A percentile compares a stretch with the other conserved stretches of the same genome.
phyloP scores from a whole-genome alignment of 1,139 yeast genomes.

The Meyerozyma smithsonii region DNA sequence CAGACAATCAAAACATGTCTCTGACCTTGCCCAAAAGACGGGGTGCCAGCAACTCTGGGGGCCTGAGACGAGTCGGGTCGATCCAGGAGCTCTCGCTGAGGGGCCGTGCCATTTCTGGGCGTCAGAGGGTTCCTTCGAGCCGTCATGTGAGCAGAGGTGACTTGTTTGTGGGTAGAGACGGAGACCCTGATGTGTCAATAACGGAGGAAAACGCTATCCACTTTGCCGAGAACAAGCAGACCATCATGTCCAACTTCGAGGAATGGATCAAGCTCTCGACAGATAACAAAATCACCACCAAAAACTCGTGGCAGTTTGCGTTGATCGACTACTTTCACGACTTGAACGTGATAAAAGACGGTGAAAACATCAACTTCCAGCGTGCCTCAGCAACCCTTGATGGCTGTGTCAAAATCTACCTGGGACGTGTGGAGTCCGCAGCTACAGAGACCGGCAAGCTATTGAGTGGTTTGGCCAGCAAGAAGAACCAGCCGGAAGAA shows the following conservation, averaged over 20 bases:
- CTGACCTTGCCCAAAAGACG: slow-evolving; percentile 2
- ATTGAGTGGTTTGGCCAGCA: slow-evolving; percentile 61
- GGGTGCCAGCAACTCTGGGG: neutral
- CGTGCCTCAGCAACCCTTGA: slow-evolving; percentile 77
- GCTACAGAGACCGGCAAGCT: slow-evolving; percentile 87
- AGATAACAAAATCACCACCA: slow-evolving; percentile 69
- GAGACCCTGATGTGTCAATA: neutral
- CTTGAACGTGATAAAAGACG: slow-evolving; percentile 53
- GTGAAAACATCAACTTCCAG: slow-evolving; percentile 67
- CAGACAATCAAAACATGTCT: slow-evolving; percentile 1
- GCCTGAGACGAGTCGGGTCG: neutral
- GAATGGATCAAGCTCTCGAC: slow-evolving; percentile 91
- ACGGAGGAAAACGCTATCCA: slow-evolving; percentile 38
- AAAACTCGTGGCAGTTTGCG: slow-evolving; percentile 78
- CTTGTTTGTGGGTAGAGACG: slow-evolving; percentile 1
- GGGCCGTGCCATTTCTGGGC: slow-evolving; percentile 3
- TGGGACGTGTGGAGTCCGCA: slow-evolving; percentile 85
- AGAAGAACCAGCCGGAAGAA: slow-evolving; percentile 13
- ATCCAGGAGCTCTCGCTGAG: slow-evolving; percentile 3
- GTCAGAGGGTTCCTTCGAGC: neutral
- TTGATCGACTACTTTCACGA: slow-evolving; percentile 84
- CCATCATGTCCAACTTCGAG: slow-evolving; percentile 63
- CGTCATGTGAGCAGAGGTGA: slow-evolving; percentile 2
- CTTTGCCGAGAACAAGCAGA: slow-evolving; percentile 41
- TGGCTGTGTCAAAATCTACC: slow-evolving; percentile 81